phyloP scores from a whole-genome alignment of 2,329 filamentous ascomycete species.

The Aspergillus terreus region DNA sequence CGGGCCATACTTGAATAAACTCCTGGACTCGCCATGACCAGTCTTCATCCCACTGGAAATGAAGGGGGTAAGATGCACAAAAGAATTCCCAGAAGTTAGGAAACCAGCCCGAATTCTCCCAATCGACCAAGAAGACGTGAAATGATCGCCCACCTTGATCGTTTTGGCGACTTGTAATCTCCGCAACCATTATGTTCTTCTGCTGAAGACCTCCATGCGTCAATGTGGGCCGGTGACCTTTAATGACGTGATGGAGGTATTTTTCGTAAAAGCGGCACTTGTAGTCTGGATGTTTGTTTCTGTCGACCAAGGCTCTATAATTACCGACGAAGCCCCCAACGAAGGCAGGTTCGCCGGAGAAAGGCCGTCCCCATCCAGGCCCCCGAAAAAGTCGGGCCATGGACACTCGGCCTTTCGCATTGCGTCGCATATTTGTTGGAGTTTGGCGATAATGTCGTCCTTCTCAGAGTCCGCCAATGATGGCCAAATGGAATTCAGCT shows the following conservation, averaged over 20 bases:
- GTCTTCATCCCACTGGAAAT: slow-evolving; percentile 23
- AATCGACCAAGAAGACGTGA: slow-evolving; percentile 27
- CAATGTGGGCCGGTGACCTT: slow-evolving; percentile 26
- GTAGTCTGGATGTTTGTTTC: slow-evolving; percentile 19
- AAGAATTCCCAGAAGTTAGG: slow-evolving; percentile 28
- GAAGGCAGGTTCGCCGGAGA: slow-evolving; percentile 20
- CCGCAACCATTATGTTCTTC: slow-evolving; percentile 11
- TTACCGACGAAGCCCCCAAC: slow-evolving; percentile 23
- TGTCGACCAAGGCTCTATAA: slow-evolving; percentile 18
- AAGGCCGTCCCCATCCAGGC: slow-evolving; percentile 24
- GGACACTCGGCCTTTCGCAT: slow-evolving; percentile 22
- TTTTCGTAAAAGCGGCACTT: slow-evolving; percentile 27
- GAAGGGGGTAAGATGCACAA: slow-evolving; percentile 18
- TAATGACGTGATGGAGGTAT: slow-evolving; percentile 20
- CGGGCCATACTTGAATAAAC: slow-evolving; percentile 26
- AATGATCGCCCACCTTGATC: slow-evolving; percentile 24
- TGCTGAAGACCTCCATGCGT: slow-evolving; percentile 29
- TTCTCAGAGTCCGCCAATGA: slow-evolving; percentile 23
- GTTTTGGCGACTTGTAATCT: slow-evolving; percentile 15
- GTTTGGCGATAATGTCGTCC: slow-evolving; percentile 23
- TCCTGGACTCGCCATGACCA: slow-evolving; percentile 26
- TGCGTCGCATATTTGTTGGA: slow-evolving; percentile 17
- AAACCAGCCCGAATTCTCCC: slow-evolving; percentile 25
- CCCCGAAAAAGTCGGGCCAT: slow-evolving; percentile 23
- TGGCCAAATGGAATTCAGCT: slow-evolving; percentile 21